Conservation (phyloP, 108 stramenopile species). For the Stephanodiscus triporus region DNA sequence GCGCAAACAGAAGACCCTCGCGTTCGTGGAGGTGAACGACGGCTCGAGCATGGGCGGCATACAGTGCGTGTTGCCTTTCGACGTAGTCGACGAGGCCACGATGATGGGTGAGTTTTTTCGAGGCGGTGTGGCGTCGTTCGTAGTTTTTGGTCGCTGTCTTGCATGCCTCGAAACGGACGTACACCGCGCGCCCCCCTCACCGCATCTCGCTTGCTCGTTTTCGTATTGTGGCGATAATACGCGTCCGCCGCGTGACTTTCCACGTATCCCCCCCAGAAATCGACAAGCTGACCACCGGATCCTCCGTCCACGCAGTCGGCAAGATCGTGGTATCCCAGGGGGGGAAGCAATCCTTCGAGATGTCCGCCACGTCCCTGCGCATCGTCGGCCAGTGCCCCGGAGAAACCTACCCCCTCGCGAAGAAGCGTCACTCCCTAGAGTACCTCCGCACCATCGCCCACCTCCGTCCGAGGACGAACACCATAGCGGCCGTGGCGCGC, state of each 20-base stretch:
- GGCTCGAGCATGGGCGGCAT: conserved; percentile 91
- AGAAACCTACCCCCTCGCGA: conserved; percentile 96
- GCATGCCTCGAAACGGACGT: too few species aligned
- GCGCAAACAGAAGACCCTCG: conserved; percentile 95
- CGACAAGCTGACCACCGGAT: conserved; percentile 89
- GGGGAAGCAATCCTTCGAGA: conserved; percentile 92
- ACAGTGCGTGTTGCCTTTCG: conserved; percentile 87
- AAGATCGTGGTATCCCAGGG: conserved; percentile 77
- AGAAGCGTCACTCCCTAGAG: conserved; percentile 97
- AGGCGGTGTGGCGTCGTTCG: background rate
- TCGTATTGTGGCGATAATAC: too few species aligned
- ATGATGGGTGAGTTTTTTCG: conserved; percentile 55
- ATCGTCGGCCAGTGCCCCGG: conserved; percentile 92
- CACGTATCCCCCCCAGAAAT: conserved; percentile 54
- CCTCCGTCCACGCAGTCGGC: conserved; percentile 89
- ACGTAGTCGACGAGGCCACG: conserved; percentile 67
- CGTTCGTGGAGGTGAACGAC: conserved; percentile 98
- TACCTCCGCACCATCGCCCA: conserved; percentile 97
- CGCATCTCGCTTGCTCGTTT: too few species aligned
- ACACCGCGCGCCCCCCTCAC: too few species aligned
- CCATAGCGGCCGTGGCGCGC: conserved; percentile 93
- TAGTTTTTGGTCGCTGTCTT: too few species aligned
- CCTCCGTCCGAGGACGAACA: conserved; percentile 96
- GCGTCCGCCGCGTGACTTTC: too few species aligned
- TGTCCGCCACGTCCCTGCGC: conserved; percentile 76